These are phyloP conservation scores for Pleurotus djamor DNA, from an alignment of 768 basidiomycete genomes.

Conservation along the genomic window DNA sequence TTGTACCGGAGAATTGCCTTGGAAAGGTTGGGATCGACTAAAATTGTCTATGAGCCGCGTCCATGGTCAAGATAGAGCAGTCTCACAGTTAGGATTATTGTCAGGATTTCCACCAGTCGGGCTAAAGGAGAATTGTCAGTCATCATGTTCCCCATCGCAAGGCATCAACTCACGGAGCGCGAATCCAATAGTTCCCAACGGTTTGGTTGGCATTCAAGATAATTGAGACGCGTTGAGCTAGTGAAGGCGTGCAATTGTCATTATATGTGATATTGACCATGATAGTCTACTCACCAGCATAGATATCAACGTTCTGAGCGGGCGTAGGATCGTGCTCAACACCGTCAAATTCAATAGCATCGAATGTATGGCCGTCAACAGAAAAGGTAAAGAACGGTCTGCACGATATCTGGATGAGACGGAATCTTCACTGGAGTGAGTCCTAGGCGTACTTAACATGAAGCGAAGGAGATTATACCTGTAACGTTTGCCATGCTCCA, in stretches of 20 bases:
- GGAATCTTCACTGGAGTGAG: constrained; percentile 29
- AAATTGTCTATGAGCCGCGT: no score
- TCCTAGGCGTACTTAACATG: no score
- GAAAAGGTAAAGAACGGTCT: constrained; percentile 41
- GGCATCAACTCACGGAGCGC: constrained; percentile 4
- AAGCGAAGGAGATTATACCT: constrained; percentile 7
- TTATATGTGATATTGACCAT: constrained; percentile 32
- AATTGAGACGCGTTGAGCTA: constrained; percentile 42
- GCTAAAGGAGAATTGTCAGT: constrained; percentile 6
- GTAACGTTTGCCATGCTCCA: constrained; percentile 38
- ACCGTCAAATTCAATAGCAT: constrained; percentile 40
- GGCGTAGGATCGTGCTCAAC: constrained; percentile 25
- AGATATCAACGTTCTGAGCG: constrained; percentile 36
- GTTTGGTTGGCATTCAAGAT: constrained; percentile 35
- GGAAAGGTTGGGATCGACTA: constrained; percentile 27
- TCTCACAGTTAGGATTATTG: constrained; percentile 22
- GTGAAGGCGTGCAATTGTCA: constrained; percentile 20
- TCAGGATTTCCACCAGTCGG: constrained; percentile 20
- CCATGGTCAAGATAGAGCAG: not conserved
- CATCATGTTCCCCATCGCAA: not conserved
- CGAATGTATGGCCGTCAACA: constrained; percentile 37
- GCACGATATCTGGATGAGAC: constrained; percentile 51
- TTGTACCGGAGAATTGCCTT: constrained; percentile 34
- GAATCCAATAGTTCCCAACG: constrained; percentile 40
- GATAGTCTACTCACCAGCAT: constrained; percentile 30